Base-by-base conservation (phyloP, 805 yeast genomes). In the Yueomyces sinensis region DNA sequence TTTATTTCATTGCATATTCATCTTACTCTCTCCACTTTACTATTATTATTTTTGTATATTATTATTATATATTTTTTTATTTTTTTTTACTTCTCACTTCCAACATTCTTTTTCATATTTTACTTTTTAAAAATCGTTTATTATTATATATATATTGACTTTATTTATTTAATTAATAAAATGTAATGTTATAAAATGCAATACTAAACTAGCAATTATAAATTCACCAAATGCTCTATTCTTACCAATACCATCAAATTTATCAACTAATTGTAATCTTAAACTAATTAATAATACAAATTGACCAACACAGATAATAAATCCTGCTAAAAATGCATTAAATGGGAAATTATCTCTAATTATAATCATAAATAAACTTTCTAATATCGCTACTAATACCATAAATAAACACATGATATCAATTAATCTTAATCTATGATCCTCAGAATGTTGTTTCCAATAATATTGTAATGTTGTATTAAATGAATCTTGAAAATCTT, bases 291-390 rank as follows among this genome's bases (percentile, higher is more conserved):
- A 74, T 42, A 91, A 69, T 18, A 91, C 97, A 56, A 91, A 91
- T 58, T 91, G 97, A 13, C 94, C 97, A 33, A 91, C 96, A 31
- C 96, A 82, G 17, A 84, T 65, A 36, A 80, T 72, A 54, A 91
- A 91, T 1, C 97, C 97, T 16, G 94, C 89, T 39, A 91, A 67
- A 54, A 91, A 91, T 17, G 95, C 97, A 60, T 91, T 91, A 70
- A 91, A 91, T 14, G 99, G 99, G 70, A 80, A 91, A 47, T 74
- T 83, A 27, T 56, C 61, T 33, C 96, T 94, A 31, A 86, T 73
- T 13, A 84, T 40, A 29, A 77, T 45, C 44, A 82, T 81, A 57
- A 86, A 89, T 4, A 66, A 61, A 52, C 86, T 84, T 59, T 91
- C 97, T 20, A 82, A 57, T 1, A 70, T 60, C 1, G 94, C 98